Evolutionary conservation across 495 filamentous ascomycete species (phyloP).

Genomic region (Neurospora sp.): DNA sequence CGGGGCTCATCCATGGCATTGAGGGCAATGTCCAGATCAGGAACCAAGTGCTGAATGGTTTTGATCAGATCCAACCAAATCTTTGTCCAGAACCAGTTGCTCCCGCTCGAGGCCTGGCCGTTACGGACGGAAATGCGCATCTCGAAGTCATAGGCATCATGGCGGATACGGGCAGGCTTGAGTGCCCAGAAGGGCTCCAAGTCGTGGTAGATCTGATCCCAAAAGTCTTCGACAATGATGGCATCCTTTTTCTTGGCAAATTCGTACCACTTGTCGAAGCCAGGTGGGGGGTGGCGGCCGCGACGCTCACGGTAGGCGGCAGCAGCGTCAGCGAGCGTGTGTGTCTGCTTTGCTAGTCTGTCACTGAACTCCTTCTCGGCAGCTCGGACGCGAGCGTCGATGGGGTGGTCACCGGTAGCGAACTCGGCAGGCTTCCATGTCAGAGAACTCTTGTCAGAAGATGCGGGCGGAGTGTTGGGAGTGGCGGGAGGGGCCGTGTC

Average conservation of each 20-base stretch:
- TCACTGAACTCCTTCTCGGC: constrained; percentile 32
- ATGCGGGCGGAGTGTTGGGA: not conserved
- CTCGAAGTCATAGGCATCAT: constrained; percentile 42
- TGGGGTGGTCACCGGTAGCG: constrained; percentile 29
- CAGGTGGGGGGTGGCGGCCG: constrained; percentile 64
- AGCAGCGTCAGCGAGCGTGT: constrained; percentile 48
- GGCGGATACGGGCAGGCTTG: constrained; percentile 44
- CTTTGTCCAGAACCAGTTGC: constrained; percentile 53
- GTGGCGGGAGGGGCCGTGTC: not conserved
- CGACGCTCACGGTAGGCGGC: constrained; percentile 50
- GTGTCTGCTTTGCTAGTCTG: constrained; percentile 30
- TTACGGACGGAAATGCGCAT: constrained; percentile 50
- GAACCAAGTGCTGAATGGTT: constrained; percentile 48
- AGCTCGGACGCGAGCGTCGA: constrained; percentile 33
- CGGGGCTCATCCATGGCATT: constrained; percentile 63
- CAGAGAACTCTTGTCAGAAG: not conserved
- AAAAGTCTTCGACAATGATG: constrained; percentile 59
- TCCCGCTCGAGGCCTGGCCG: constrained; percentile 43
- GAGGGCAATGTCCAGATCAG: constrained; percentile 62
- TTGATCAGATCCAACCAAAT: constrained; percentile 50
- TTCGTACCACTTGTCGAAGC: constrained; percentile 59
- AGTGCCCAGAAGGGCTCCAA: constrained; percentile 62
- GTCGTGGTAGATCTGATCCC: constrained; percentile 63
- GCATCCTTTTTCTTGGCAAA: constrained; percentile 51
- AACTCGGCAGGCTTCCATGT: constrained; percentile 4